Base-by-base conservation (phyloP, 768 basidiomycete species). In the Auriscalpium microsporum region DNA sequence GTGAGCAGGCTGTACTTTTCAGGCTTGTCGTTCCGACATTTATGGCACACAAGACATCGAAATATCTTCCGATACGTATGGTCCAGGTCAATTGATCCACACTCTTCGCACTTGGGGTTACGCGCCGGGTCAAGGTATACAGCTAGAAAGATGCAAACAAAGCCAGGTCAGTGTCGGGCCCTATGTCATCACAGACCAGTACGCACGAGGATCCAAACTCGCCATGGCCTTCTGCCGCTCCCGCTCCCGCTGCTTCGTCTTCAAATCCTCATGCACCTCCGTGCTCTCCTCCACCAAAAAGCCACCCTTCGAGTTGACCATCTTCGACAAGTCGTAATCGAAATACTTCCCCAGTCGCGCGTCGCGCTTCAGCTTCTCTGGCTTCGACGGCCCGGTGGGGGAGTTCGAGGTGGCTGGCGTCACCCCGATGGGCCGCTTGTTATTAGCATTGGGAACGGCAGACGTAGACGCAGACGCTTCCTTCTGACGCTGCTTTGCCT, bases 231-330 rank as follows among this genome's bases (percentile, higher is more conserved):
- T 78, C 69, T 91, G 78, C 63, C 82, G 74, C 72, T 95, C 90
- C 48, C 91, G 73, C 68, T 89, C 84, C 62, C 84, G 86, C 71
- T 94, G 87, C 67, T 87, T 88, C 58, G 83, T 72, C 48, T 82
- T 75, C 57, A 83, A 70, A 23, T 87, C 84, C 55, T 90, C 90
- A 63, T 90, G 84, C 1, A 82, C 78, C 59, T 89, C 87, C 61
- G 83, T 82, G n/a, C 82, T 84, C 45, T 95, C 94, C 59, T 95
- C 90, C 6, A 95, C 77, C 64, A 99, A 71, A 69, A 97, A 99
- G 1, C 96, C 96, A 50, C 95, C 96, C 67, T 94, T 89, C 8
- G 93, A 87, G 68, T 99, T 97, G 65, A 93, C 86, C 84, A 97
- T 90, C 76, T 96, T 97, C 11, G 89, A 89, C 13, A 97, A 71